phyloP scores from a whole-genome alignment of 768 basidiomycete genomes.

The Lactifluus piperatus region DNA sequence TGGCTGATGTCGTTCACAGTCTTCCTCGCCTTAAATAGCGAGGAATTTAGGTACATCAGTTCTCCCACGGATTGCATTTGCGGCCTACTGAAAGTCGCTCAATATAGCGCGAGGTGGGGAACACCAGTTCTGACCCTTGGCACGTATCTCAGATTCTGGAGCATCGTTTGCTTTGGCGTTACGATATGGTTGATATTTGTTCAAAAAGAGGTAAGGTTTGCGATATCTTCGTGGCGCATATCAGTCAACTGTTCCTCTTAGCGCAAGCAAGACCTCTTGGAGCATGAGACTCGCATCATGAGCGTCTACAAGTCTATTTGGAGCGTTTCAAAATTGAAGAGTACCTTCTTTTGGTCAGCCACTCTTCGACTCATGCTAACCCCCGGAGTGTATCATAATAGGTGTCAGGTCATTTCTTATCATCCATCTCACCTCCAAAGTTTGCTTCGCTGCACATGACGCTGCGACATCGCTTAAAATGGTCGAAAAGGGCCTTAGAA shows the following conservation, averaged over 20 bases:
- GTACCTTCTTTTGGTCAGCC: conserved; percentile 39
- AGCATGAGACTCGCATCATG: conserved; percentile 82
- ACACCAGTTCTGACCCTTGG: conserved; percentile 62
- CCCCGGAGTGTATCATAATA: conserved; percentile 27
- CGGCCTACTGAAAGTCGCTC: not conserved
- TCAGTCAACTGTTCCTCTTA: conserved; percentile 24
- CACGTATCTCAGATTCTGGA: conserved; percentile 82
- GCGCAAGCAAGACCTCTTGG: conserved; percentile 67
- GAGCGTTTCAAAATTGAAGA: conserved; percentile 83
- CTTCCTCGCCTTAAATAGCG: conserved; percentile 93
- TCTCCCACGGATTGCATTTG: not conserved
- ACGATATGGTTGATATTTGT: conserved; percentile 82
- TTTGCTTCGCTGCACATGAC: conserved; percentile 92
- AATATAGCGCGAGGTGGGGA: conserved; percentile 60
- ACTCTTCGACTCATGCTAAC: conserved; percentile 1
- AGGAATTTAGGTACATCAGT: conserved; percentile 64
- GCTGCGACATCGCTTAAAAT: conserved; percentile 86
- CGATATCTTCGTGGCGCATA: not conserved
- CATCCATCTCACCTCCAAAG: conserved; percentile 84
- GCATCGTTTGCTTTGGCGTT: conserved; percentile 68
- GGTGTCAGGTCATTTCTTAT: conserved; percentile 84
- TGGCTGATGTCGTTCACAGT: conserved; percentile 96
- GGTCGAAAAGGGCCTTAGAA: conserved; percentile 91
- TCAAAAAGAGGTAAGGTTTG: conserved; percentile 71
- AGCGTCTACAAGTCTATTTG: conserved; percentile 92